Base-by-base conservation (phyloP, 495 filamentous ascomycete species). In the Stereocaulon alpinum region DNA sequence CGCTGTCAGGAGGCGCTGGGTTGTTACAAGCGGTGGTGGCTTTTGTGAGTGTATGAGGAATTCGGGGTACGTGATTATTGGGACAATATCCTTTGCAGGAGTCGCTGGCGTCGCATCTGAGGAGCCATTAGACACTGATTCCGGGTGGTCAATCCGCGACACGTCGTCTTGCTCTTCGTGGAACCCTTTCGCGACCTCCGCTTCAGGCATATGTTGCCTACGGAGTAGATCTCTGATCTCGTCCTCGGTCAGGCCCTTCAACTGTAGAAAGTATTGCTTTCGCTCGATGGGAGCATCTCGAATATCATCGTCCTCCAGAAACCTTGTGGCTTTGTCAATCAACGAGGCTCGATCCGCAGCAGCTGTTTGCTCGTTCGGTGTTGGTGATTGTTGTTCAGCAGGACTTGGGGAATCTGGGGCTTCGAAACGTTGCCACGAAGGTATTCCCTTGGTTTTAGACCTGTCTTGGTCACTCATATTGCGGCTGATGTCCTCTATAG, bases 61-160 rank as follows among this genome's bases (percentile, higher is more conserved):
- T 71, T 98, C 93, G 50, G 93, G 93, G 73, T 96, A 97, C 27
- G 93, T 98, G 66, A 97, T 86, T 64, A 98, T 91, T n/a, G 92
- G 94, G 24, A 89, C 80, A 22, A 82, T 74, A 61, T 86, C 80
- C 66, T 70, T 47, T 45, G 70, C 30, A 61, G 71, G 64, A 51
- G 73, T 64, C 20, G 64, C 27, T 17, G 60, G 22, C 22, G 57
- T 7, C 22, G 17, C 11, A 66, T 20, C 61, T 49, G 4, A 60
- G 32, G 49, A 47, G n/a, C 17, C 20, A 30, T 50, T 14, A 20
- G 61, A 40, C 50, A 58, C 40, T 47, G 61, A 44, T 52, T 2
- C 6, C 12, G 62, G 60, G 43, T 49, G 45, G 55, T 61, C 56
- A 29, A 55, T 55, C 24, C 27, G 51, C 30, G 66, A 22, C 15